Base-by-base conservation (phyloP, 2,329 filamentous ascomycete genomes). In the Fusarium sp. region DNA sequence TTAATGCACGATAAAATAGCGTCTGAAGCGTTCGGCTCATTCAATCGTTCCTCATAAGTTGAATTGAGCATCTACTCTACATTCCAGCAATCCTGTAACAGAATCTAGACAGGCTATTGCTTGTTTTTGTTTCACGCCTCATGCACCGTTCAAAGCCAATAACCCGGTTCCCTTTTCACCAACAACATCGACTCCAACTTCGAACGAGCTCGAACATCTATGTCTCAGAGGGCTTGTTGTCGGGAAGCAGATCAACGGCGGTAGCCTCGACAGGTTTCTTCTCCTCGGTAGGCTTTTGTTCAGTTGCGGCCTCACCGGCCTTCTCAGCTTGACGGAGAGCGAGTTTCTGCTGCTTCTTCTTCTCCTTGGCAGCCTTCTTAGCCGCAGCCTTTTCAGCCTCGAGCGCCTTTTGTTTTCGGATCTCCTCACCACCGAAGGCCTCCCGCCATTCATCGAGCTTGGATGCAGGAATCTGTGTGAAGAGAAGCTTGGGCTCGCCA, bases 401-500 rank as follows among this genome's bases (percentile, higher is more conserved):
- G 68, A 86, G 83, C 45, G 88, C 90, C 76, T 91, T 91, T 71
- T 92, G 90, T 75, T 92, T 91, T 76, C 91, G 91, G 42, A 90
- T 84, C 75, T 86, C 84, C 74, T 85, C 83, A n/a, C 85, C 85
- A 69, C 93, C 89, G 73, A 91, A 97, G 72, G 88, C 86, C 68
- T 91, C 88, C 62, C 91, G 90, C 94, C 94, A 97, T 78, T 95
- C 92, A 54, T 91, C 88, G 48, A 92, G 90, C 83, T 94, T 95
- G 79, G 92, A 90, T 12, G 91, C 85, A 70, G 94, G 92, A 76
- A 97, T 97, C 57, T 87, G 88, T n/a, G 88, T 88, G 82, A 97
- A 97, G 32, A 97, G 85, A 44, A 94, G 91, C 70, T 89, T 87
- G 1, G 94, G 89, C 77, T 91, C 91, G 72, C 93, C 93, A 69